Evolutionary conservation across 805 yeast species (phyloP).

Genomic region (Candida hungchunana): DNA sequence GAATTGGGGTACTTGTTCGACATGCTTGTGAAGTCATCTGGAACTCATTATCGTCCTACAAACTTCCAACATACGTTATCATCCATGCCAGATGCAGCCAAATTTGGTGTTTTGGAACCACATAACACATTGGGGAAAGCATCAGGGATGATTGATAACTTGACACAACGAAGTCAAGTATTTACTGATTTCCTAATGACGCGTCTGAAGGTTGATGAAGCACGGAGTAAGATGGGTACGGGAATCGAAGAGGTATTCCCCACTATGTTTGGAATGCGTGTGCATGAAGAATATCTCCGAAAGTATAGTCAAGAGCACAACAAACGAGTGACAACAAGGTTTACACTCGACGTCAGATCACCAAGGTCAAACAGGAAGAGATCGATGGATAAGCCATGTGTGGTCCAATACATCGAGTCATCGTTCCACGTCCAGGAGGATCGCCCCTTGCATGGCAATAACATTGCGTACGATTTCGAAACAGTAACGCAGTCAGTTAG

Average conservation of each 20-base stretch:
- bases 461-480: no score
- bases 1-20: slow-evolving; percentile 89
- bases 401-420: slow-evolving; percentile 57
- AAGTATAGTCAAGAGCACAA: slow-evolving; percentile 4
- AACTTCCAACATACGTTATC: slow-evolving; percentile 63
- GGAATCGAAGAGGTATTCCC: slow-evolving; percentile 16
- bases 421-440: slow-evolving; percentile 1
- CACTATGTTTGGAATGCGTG: slow-evolving; percentile 36
- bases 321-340: neutral
- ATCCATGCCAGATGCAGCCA: slow-evolving; percentile 45
- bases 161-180: slow-evolving; percentile 36
- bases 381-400: slow-evolving; percentile 27
- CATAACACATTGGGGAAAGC: slow-evolving; percentile 27
- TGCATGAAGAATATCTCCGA: slow-evolving; percentile 7
- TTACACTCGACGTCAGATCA: slow-evolving; percentile 18
- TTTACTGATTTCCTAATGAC: slow-evolving; percentile 59
- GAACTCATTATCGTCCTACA: slow-evolving; percentile 74
- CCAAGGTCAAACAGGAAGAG: slow-evolving; percentile 6
- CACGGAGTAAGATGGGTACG: slow-evolving; percentile 22
- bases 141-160: slow-evolving; percentile 5
- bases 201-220: slow-evolving; percentile 48
- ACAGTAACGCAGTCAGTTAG: no score
- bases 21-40: slow-evolving; percentile 80
- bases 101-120: slow-evolving; percentile 48
- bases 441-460: no score